phyloP scores from a whole-genome alignment of 2,329 filamentous ascomycete genomes.

The Cryphonectria naterciae region DNA sequence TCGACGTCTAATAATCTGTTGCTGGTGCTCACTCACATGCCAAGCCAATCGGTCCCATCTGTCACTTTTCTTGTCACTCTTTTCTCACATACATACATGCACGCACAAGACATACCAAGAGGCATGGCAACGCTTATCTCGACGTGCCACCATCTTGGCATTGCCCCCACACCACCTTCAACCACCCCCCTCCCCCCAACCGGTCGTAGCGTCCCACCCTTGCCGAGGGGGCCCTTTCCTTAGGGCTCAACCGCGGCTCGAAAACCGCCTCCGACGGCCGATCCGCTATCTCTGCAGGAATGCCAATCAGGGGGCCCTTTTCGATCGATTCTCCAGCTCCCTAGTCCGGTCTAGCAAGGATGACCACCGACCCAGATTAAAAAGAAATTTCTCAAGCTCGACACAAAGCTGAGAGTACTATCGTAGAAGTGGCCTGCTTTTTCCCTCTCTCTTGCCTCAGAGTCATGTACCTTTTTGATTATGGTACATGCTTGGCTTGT shows the following conservation, averaged over 20 bases:
- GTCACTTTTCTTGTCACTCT: background rate
- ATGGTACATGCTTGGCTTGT: too few species aligned
- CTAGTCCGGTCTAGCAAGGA: conserved; percentile 11
- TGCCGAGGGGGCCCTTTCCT: background rate
- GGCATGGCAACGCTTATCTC: background rate
- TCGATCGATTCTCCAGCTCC: background rate
- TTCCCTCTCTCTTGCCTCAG: background rate
- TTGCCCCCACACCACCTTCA: background rate
- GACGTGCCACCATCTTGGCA: background rate
- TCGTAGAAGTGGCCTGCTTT: background rate
- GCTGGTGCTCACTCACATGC: background rate
- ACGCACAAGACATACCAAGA: background rate
- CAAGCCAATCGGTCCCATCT: background rate
- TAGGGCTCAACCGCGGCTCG: background rate
- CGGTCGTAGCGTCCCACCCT: background rate
- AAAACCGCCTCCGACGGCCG: conserved; percentile 6
- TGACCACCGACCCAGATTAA: conserved; percentile 21
- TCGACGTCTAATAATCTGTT: background rate
- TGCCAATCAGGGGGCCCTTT: conserved; percentile 12
- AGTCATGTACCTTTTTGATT: too few species aligned
- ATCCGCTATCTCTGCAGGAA: conserved; percentile 21
- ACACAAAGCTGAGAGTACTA: background rate
- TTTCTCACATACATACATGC: background rate
- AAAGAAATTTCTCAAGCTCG: conserved; percentile 18
- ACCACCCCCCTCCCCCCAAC: too few species aligned